These are phyloP conservation scores for Beauveria sp. DNA, from an alignment of 2,329 filamentous ascomycete species.

Conservation along the genomic window DNA sequence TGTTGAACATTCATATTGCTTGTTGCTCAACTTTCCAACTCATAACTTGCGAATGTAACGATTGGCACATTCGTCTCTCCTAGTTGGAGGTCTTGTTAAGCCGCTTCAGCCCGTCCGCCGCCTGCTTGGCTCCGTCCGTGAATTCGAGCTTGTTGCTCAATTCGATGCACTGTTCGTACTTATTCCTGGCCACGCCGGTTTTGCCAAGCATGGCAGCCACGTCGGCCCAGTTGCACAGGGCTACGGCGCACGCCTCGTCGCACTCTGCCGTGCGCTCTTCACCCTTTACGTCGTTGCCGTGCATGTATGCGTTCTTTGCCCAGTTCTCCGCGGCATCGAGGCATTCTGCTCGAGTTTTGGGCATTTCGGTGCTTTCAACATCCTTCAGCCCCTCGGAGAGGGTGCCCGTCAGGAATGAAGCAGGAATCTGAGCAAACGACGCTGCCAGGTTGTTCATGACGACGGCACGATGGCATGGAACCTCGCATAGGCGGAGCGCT, in stretches of 20 bases:
- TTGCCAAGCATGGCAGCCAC: slow-evolving; percentile 70
- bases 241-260: slow-evolving; percentile 73
- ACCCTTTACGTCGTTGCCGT: slow-evolving; percentile 57
- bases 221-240: slow-evolving; percentile 80
- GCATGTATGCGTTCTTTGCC: slow-evolving; percentile 67
- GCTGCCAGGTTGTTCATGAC: slow-evolving; percentile 81
- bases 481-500: slow-evolving; percentile 60
- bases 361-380: slow-evolving; percentile 23
- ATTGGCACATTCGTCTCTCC: neutral
- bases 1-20: neutral
- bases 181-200: slow-evolving; percentile 53
- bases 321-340: slow-evolving; percentile 67
- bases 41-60: neutral
- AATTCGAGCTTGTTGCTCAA: slow-evolving; percentile 51
- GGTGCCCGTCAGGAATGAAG: slow-evolving; percentile 21
- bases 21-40: too few relatives aligned
- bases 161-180: slow-evolving; percentile 61
- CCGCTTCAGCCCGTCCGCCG: slow-evolving; percentile 40
- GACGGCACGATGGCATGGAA: slow-evolving; percentile 69
- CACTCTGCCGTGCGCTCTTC: slow-evolving; percentile 69
- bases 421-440: slow-evolving; percentile 61
- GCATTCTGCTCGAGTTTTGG: slow-evolving; percentile 48
- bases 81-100: slow-evolving; percentile 15
- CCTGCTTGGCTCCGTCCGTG: slow-evolving; percentile 42
- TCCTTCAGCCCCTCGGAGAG: slow-evolving; percentile 22